A percentile compares a stretch with the other conserved stretches of the same genome.
Conservation (phyloP, 2,329 filamentous ascomycete genomes). For the Bretziella fagacearum region DNA sequence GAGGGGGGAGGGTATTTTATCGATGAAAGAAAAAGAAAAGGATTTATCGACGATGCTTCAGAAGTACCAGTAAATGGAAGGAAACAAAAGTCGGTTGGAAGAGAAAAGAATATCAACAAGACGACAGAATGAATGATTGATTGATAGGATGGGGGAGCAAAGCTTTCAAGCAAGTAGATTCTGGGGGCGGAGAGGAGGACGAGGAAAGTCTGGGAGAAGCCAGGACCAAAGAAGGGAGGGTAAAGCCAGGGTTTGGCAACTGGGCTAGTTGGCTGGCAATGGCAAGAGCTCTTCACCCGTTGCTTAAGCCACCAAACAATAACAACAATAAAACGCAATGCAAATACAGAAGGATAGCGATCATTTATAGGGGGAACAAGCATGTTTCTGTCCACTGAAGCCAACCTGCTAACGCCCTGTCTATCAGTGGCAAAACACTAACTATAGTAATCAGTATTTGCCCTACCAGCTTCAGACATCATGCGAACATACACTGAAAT, state of each 20-base stretch:
- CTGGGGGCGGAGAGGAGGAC: slow-evolving; percentile 1
- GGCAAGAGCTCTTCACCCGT: slow-evolving; percentile 6
- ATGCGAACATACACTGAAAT: too few relatives aligned
- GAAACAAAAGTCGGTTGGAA: slow-evolving; percentile 4
- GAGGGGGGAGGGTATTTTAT: too few relatives aligned
- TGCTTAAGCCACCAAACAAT: too few relatives aligned
- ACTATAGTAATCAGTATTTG: too few relatives aligned
- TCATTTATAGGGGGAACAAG: too few relatives aligned
- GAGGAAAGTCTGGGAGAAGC: slow-evolving; percentile 6
- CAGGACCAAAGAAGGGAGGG: slow-evolving; percentile 7
- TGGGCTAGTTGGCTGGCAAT: slow-evolving; percentile 5
- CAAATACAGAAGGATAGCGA: too few relatives aligned
- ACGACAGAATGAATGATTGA: slow-evolving; percentile 5
- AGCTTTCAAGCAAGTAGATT: slow-evolving; percentile 7
- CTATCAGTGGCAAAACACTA: too few relatives aligned
- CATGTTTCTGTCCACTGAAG: too few relatives aligned
- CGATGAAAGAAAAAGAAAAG: neutral
- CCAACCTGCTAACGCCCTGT: too few relatives aligned
- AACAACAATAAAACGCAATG: too few relatives aligned
- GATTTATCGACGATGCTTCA: slow-evolving; percentile 1
- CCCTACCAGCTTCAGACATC: too few relatives aligned
- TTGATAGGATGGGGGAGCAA: neutral
- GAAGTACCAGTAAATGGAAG: neutral
- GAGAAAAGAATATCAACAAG: slow-evolving; percentile 7
- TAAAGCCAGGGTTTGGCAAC: slow-evolving; percentile 1